Conservation (phyloP, 306 rosid genomes). For the Echinosophora koreensis region DNA sequence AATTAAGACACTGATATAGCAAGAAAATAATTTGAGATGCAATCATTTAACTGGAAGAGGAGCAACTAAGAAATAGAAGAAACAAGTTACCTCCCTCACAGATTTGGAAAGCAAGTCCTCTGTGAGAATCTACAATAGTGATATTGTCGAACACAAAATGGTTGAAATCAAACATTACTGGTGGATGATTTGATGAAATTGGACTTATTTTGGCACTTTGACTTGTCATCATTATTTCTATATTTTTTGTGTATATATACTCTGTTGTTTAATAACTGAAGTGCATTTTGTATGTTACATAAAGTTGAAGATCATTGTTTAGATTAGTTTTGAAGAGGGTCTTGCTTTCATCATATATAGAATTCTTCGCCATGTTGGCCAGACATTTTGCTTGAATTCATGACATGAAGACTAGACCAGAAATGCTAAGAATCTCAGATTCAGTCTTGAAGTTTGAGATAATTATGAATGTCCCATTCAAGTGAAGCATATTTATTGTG, state of each 20-base stretch:
- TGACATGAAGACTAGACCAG: constrained; percentile 28
- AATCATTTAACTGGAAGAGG: neutral
- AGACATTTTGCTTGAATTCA: constrained; percentile 25
- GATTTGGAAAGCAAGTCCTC: constrained; percentile 90
- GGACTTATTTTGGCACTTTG: constrained; percentile 41
- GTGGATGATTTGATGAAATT: constrained; percentile 47
- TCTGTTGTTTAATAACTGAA: constrained; percentile 12
- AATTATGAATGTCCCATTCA: no score
- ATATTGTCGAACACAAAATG: constrained; percentile 77
- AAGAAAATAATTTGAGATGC: neutral
- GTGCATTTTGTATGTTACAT: constrained; percentile 14
- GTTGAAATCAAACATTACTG: constrained; percentile 66
- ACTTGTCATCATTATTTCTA: constrained; percentile 37
- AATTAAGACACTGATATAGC: neutral
- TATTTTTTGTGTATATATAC: neutral
- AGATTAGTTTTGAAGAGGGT: constrained; percentile 2
- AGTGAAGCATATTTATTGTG: no score
- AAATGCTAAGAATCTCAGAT: neutral
- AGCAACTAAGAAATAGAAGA: constrained; percentile 10
- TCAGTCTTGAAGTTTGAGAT: no score
- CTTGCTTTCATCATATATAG: constrained; percentile 43
- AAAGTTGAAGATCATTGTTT: neutral
- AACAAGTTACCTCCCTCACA: constrained; percentile 85
- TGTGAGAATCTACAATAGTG: constrained; percentile 86
- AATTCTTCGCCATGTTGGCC: constrained; percentile 30